A percentile compares a stretch with the other conserved stretches of the same genome.
Evolutionary conservation across 345 rosid genomes (phyloP).

Genomic region (Erodium maritimum): DNA sequence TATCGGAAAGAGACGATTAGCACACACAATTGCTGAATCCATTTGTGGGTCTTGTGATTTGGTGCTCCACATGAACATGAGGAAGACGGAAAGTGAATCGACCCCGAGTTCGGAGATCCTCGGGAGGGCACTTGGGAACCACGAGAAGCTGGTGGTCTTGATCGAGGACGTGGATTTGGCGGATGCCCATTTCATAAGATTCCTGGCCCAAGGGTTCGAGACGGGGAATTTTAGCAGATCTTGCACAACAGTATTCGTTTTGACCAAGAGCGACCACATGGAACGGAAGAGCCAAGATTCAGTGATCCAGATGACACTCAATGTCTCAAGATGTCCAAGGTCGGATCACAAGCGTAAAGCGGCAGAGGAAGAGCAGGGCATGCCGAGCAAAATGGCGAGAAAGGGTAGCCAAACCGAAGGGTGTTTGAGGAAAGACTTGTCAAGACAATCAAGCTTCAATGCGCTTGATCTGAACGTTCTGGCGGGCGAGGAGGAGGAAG

Average conservation of each 20-base stretch:
- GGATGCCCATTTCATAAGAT: constrained; percentile 31
- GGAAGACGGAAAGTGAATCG: constrained; percentile 17
- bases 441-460: constrained; percentile 51
- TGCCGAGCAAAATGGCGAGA: constrained; percentile 14
- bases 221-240: constrained; percentile 22
- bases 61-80: constrained; percentile 35
- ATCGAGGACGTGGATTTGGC: constrained; percentile 58
- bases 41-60: constrained; percentile 40
- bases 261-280: constrained; percentile 34
- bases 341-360: constrained; percentile 44
- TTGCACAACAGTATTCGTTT: constrained; percentile 35
- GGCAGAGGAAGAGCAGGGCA: constrained; percentile 36
- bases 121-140: constrained; percentile 14
- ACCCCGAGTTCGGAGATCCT: constrained; percentile 25
- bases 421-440: constrained; percentile 31
- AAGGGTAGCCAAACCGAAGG: constrained; percentile 37
- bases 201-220: constrained; percentile 39
- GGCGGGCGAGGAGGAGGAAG: constrained; percentile 22
- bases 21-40: constrained; percentile 44
- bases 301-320: constrained; percentile 47
- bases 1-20: constrained; percentile 63
- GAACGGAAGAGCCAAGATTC: constrained; percentile 13
- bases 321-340: constrained; percentile 22
- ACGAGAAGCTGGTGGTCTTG: constrained; percentile 35
- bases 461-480: constrained; percentile 62